Conservation (phyloP, 148 eudicot genomes). For the Silene conica region DNA sequence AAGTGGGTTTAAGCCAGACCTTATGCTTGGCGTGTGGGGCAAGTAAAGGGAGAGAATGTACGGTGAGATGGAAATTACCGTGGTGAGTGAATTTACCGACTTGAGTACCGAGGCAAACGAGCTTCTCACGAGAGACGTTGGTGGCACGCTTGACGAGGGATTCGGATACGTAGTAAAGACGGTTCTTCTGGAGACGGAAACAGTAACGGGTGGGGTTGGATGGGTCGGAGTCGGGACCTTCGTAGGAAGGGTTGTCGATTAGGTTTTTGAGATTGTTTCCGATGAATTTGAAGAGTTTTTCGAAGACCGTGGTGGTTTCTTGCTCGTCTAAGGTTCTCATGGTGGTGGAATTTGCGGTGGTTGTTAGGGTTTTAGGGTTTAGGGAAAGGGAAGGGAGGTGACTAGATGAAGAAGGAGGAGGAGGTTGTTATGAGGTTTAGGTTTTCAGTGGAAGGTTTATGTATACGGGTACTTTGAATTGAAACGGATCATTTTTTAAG, state of each 20-base stretch:
- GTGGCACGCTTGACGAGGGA: conserved; percentile 83
- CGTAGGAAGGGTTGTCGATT: conserved; percentile 71
- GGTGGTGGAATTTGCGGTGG: background rate
- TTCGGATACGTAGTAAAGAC: conserved; percentile 76
- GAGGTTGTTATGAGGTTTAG: background rate
- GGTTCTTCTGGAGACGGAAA: conserved; percentile 75
- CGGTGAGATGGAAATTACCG: conserved; percentile 70
- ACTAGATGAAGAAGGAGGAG: too few species aligned
- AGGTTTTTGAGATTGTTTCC: conserved; percentile 91
- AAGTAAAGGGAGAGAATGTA: conserved; percentile 51
- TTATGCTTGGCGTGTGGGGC: conserved; percentile 83
- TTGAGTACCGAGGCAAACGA: conserved; percentile 58
- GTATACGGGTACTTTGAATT: too few species aligned
- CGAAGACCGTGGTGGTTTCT: conserved; percentile 78
- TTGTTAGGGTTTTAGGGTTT: background rate
- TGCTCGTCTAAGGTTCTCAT: conserved; percentile 94
- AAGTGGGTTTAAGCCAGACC: conserved; percentile 88
- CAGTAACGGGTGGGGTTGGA: conserved; percentile 64
- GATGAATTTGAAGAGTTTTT: conserved; percentile 84
- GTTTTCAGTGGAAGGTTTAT: too few species aligned
- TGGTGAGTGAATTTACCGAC: conserved; percentile 75
- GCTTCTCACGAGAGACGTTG: conserved; percentile 61
- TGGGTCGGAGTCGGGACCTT: conserved; percentile 60
- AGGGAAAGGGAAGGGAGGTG: background rate
- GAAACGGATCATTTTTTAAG: too few species aligned